Conservation (phyloP, 495 filamentous ascomycete genomes). For the Daldinia decipiens region DNA sequence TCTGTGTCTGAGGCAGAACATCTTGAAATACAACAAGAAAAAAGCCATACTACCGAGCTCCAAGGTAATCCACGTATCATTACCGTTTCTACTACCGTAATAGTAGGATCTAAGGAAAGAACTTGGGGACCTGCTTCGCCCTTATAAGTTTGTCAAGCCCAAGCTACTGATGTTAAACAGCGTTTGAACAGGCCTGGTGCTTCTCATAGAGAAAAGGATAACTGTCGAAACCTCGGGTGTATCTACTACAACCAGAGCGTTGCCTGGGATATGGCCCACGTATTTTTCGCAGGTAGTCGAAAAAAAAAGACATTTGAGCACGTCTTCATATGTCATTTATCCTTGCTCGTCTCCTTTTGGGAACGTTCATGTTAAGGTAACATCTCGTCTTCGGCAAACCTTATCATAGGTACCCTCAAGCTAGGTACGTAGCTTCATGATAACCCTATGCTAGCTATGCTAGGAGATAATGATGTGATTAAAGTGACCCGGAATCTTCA, state of each 20-base stretch:
- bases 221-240: neutral
- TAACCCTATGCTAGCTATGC: conserved; percentile 34
- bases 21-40: neutral
- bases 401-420: conserved; percentile 6
- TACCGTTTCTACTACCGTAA: neutral
- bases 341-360: neutral
- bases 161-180: neutral
- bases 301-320: neutral
- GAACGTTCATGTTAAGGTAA: neutral
- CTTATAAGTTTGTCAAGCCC: neutral
- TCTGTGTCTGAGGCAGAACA: neutral
- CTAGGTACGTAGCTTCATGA: neutral
- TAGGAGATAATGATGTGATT: conserved; percentile 78
- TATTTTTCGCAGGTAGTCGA: neutral
- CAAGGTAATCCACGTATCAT: neutral
- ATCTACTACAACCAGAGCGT: neutral
- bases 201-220: neutral
- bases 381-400: neutral
- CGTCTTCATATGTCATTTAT: neutral
- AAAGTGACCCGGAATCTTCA: conserved; percentile 85
- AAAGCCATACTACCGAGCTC: neutral
- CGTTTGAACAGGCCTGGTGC: neutral
- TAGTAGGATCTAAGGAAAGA: neutral
- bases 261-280: neutral
- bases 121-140: neutral